Percentiles rank a stretch among this genome's conserved stretches.
Conservation (phyloP, 1,139 yeast genomes). For the Nakaseomyces uthaithaninus region DNA sequence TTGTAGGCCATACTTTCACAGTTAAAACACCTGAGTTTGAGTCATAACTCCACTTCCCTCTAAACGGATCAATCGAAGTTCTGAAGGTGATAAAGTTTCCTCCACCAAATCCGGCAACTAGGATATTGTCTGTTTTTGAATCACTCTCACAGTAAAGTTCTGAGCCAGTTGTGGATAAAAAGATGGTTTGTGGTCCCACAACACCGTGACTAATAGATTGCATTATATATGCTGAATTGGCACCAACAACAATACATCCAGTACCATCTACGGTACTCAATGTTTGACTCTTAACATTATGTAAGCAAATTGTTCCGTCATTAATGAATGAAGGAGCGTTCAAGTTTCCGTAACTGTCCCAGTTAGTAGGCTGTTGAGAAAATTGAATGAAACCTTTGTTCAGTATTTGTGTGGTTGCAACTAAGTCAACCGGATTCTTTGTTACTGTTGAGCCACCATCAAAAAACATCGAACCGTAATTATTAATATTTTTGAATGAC, state of each 20-base stretch:
- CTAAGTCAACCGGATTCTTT: constrained; percentile 9
- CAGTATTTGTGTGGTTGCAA: constrained; percentile 9
- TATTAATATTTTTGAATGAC: constrained; percentile 11
- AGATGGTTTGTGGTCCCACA: constrained; percentile 13
- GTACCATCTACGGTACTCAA: constrained; percentile 11
- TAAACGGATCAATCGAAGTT: constrained; percentile 8
- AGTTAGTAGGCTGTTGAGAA: constrained; percentile 12
- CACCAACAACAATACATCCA: constrained; percentile 16
- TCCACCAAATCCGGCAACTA: constrained; percentile 13
- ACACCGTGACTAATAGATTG: constrained; percentile 8
- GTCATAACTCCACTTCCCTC: constrained; percentile 9
- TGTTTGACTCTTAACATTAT: constrained; percentile 9
- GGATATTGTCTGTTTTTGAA: constrained; percentile 11
- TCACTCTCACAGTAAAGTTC: constrained; percentile 11
- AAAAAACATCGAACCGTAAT: constrained; percentile 14
- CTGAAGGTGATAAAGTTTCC: constrained; percentile 12
- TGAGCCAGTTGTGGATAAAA: constrained; percentile 12
- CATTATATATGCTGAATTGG: constrained; percentile 11
- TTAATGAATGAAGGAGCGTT: constrained; percentile 11
- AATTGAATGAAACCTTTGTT: constrained; percentile 13
- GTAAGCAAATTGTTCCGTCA: constrained; percentile 15
- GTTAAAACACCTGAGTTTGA: constrained; percentile 13
- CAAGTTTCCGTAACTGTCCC: constrained; percentile 9
- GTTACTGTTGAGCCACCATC: constrained; percentile 8
- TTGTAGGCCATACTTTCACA: constrained; percentile 9